These are phyloP conservation scores for Triticum monococcum DNA, from an alignment of 176 grass and related monocot genomes.

Conservation along the genomic window DNA sequence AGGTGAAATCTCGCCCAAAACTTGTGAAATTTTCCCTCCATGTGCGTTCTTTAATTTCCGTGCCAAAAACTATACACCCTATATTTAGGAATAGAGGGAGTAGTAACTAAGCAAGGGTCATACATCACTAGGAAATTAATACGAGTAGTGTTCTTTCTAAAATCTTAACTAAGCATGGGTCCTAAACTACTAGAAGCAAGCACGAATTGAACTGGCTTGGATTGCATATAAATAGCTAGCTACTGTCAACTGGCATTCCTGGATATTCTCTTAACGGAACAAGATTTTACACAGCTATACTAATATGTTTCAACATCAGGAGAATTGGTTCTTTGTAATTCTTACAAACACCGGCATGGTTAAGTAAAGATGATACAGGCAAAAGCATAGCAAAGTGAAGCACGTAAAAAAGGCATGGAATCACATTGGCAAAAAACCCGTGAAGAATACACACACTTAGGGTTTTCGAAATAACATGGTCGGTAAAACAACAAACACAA, in stretches of 20 bases:
- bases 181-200: constrained; percentile 25
- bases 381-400: not conserved
- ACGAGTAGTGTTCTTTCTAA: not conserved
- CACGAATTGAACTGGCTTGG: not conserved
- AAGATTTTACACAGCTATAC: constrained; percentile 1
- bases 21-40: no score
- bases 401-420: not conserved
- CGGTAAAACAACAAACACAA: not conserved
- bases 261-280: not conserved
- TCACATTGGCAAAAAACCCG: not conserved
- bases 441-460: not conserved
- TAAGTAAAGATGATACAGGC: not conserved
- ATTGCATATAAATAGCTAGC: not conserved
- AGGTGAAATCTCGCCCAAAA: no score
- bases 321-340: not conserved
- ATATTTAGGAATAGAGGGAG: no score
- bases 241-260: constrained; percentile 7
- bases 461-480: not conserved
- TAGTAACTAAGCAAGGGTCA: not conserved
- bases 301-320: not conserved
- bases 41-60: no score
- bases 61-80: no score
- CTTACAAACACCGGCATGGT: not conserved
- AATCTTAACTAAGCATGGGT: not conserved
- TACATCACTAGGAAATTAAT: constrained; percentile 33